Base-by-base conservation (phyloP, 805 yeast species). In the Spathaspora gorwiae region DNA sequence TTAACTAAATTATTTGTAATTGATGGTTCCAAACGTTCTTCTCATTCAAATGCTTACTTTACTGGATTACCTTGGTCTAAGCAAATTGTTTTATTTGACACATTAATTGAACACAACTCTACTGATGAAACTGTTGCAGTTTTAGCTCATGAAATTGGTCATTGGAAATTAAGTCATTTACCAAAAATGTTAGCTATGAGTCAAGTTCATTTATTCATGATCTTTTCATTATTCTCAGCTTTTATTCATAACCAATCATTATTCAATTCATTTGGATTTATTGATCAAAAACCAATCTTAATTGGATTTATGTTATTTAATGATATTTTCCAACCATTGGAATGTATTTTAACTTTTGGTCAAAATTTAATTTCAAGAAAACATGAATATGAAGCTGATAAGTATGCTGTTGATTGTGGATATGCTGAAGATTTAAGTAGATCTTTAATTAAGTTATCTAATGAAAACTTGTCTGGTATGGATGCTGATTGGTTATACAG, bases 91-190 rank as follows among this genome's bases (percentile, higher is more conserved):
- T 77, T 94, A 37, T 94, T 75, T 61, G 99, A 94, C 57, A 94
- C 97, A 8, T 78, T 94, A 68, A 84, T 94, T 52, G 81, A 87
- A 49, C 84, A 87, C 47, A 83, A 90, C 31, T 68, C 90, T 29
- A 77, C 80, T 27, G 78, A 76, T 37, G 95, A 94, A 66, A 87
- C 90, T 35, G 88, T 90, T 43, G 97, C 98, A 43, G 96, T 94
- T 1, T 75, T 92, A 52, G 98, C 96, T n/a, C 99, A 94, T 61
- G 99, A 94, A 71, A 84, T 94, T 54, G 99, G 99, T 42, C 99
- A 94, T 65, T 94, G 99, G 99, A 83, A 84, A 56, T 76, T 86
- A 62, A 82, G 85, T 47, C 99, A 94, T 65, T 84, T 90, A 49
- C 72, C 90, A n/a, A 83, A 82, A 61, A 78, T 84, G 75, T 66